These are phyloP conservation scores for Ogataea paradorogensis DNA, from an alignment of 805 yeast genomes.

Conservation along the genomic window DNA sequence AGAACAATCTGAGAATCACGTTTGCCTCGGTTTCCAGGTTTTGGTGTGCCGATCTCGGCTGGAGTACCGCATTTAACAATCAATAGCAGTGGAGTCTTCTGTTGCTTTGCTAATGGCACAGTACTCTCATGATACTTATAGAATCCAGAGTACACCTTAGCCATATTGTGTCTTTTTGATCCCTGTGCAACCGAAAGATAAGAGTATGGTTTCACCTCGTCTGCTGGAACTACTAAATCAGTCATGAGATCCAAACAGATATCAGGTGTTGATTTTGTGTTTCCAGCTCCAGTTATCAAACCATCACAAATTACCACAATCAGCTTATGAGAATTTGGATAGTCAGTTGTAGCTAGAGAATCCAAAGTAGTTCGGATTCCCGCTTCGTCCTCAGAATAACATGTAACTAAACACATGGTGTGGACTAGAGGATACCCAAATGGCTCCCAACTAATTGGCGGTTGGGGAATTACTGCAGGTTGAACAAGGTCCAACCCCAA, in stretches of 20 bases:
- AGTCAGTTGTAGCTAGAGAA: constrained; percentile 91
- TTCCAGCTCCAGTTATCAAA: constrained; percentile 90
- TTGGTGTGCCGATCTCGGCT: constrained; percentile 62
- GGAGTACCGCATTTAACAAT: constrained; percentile 90
- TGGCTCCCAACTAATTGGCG: constrained; percentile 87
- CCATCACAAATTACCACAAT: constrained; percentile 91
- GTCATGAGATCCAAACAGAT: constrained; percentile 85
- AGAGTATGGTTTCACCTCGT: constrained; percentile 76
- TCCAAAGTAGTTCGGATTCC: constrained; percentile 88
- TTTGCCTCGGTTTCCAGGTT: constrained; percentile 95
- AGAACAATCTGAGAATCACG: constrained; percentile 90
- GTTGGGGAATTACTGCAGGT: constrained; percentile 85
- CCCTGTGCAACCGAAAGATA: constrained; percentile 97
- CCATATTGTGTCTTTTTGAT: constrained; percentile 93
- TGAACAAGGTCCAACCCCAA: constrained; percentile 60
- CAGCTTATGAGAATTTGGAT: constrained; percentile 91
- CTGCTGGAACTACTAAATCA: constrained; percentile 65
- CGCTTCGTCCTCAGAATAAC: constrained; percentile 89
- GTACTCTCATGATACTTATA: constrained; percentile 79
- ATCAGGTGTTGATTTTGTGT: constrained; percentile 84
- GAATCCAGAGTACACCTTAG: constrained; percentile 92
- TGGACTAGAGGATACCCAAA: constrained; percentile 77
- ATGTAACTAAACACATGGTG: constrained; percentile 76
- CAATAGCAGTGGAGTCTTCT: constrained; percentile 73
- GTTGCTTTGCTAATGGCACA: constrained; percentile 77